Base-by-base conservation (phyloP, 257 asterid genomes). In the Misopates orontium region DNA sequence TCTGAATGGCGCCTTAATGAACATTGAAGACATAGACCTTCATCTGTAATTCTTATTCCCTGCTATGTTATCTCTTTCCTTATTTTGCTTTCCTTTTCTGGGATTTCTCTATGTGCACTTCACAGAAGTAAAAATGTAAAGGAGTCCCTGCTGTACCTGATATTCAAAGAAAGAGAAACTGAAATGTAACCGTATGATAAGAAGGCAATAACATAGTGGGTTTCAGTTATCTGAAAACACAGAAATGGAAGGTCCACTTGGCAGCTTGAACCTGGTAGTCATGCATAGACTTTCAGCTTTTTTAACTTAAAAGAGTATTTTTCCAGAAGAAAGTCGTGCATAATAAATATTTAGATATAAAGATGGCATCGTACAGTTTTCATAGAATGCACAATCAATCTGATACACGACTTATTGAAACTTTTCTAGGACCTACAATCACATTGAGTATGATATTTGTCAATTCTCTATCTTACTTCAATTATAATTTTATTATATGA, bases 1-100 rank as follows among this genome's bases (percentile, higher is more conserved):
- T 69, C 74, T 94, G 77, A 94, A 94, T 79, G 99, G 99, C 50
- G 99, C 99, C 84, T 88, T 94, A 56, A 22, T 94, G 91, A 86
- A 86, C 77, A 81, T 85, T 72, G 99, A 90, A 75, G 99, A 94
- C 75, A 78, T 88, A 78, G 99, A 94, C 82, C 96, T 94, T 73
- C 81, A 88, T 78, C 83, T 80, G 99, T 94, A 93, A 84, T 80
- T 72, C 82, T 75, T 80, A 53, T 62, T 78, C 72, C 76, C 59
- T 60, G 13, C 60, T 54, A 17, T 10, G 44, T 63, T 72, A 42
- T 55, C 51, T 60, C 17, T 67, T 62, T 56, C 19, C 66, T 42
- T 59, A 22, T 48, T 7, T 56, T 19, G 24, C 24, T 55, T 60
- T 3, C 9, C 10, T 47, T 65, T 69, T 41, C 55, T 41, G 25